Conservation (phyloP, 257 asterid species). For the Solanum rostratum region DNA sequence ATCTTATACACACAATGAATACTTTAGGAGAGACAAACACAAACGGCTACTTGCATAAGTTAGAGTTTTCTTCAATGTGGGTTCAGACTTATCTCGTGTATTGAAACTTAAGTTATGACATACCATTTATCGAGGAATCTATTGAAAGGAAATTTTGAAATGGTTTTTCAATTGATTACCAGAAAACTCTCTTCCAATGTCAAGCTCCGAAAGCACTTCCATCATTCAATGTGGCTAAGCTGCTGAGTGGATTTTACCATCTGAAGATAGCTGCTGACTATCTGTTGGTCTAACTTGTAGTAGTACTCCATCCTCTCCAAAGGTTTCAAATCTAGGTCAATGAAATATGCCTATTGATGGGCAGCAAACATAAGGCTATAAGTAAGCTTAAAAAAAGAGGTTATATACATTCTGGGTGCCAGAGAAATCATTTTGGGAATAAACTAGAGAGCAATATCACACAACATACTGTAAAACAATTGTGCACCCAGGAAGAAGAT, state of each 20-base stretch:
- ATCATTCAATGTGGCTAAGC: neutral
- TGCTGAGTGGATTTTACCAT: conserved; percentile 25
- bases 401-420: neutral
- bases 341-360: conserved; percentile 54
- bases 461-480: neutral
- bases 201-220: neutral
- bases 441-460: neutral
- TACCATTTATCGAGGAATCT: neutral
- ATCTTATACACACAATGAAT: neutral
- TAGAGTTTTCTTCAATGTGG: neutral
- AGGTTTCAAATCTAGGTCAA: conserved; percentile 91
- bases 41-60: neutral
- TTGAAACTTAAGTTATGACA: neutral
- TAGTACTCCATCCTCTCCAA: conserved; percentile 74
- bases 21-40: neutral
- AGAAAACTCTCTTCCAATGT: neutral
- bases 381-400: neutral
- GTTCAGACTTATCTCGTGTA: neutral
- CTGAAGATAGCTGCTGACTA: conserved; percentile 45
- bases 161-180: neutral
- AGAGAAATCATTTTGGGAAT: neutral
- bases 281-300: conserved; percentile 74
- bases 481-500: neutral
- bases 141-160: neutral
- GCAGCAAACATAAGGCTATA: neutral